Conservation (phyloP, 2,329 filamentous ascomycete species). For the Sphaerulina populicola region DNA sequence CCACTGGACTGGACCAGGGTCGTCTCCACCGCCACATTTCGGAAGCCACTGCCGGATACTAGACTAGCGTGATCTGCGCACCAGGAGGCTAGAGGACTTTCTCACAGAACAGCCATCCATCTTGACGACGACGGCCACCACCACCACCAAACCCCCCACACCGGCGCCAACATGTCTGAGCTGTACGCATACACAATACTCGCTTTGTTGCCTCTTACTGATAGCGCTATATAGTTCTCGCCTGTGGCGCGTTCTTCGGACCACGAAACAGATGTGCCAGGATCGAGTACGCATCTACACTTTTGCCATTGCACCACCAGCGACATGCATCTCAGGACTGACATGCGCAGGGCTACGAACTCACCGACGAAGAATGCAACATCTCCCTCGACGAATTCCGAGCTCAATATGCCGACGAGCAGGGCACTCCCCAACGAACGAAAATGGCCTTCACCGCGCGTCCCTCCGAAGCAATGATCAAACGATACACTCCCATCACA, state of each 20-base stretch:
- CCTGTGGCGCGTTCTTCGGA: conserved; percentile 90
- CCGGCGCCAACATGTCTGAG: conserved; percentile 27
- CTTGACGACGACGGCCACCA: background rate
- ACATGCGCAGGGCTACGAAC: conserved; percentile 70
- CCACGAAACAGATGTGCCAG: conserved; percentile 86
- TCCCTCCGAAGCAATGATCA: conserved; percentile 74
- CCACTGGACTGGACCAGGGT: background rate
- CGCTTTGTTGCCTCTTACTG: background rate
- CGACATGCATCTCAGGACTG: conserved; percentile 1
- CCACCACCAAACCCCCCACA: conserved; percentile 12
- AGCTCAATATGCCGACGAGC: conserved; percentile 58
- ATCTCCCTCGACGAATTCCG: conserved; percentile 79
- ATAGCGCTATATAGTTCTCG: conserved; percentile 41
- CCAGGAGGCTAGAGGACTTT: background rate
- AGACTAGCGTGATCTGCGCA: background rate
- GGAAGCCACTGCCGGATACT: background rate
- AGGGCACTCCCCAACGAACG: conserved; percentile 69
- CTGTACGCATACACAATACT: conserved; percentile 9
- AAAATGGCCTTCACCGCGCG: conserved; percentile 82
- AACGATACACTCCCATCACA: conserved; percentile 68
- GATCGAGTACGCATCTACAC: conserved; percentile 58
- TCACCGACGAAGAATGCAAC: conserved; percentile 80
- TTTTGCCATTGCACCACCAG: background rate
- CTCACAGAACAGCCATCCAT: background rate
- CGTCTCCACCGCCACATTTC: background rate